Evolutionary conservation across 2,329 filamentous ascomycete genomes (phyloP).

Genomic region (Talaromyces piceae): DNA sequence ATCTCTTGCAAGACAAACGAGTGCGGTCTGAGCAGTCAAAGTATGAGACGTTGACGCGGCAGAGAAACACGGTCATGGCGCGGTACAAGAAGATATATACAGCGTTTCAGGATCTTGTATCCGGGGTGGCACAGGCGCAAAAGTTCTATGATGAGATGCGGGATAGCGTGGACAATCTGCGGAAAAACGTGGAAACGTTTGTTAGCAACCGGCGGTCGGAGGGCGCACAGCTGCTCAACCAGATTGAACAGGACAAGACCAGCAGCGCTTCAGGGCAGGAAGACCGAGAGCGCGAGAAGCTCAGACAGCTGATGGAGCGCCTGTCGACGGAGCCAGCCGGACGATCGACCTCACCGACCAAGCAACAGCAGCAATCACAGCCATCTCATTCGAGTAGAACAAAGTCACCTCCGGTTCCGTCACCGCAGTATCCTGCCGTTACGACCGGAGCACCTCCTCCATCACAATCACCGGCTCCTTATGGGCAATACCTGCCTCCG

Average conservation of each 20-base stretch:
- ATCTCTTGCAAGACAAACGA: constrained; percentile 84
- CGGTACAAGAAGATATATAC: constrained; percentile 89
- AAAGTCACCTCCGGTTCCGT: constrained; percentile 34
- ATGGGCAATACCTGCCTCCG: constrained; percentile 26
- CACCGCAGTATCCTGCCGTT: constrained; percentile 27
- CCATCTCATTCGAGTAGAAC: constrained; percentile 24
- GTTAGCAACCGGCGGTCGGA: constrained; percentile 90
- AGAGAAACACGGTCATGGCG: constrained; percentile 70
- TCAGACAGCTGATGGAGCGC: constrained; percentile 87
- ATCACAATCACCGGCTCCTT: constrained; percentile 31
- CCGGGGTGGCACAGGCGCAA: constrained; percentile 79
- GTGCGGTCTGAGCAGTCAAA: constrained; percentile 91
- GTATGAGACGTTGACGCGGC: constrained; percentile 80
- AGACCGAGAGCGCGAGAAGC: constrained; percentile 75
- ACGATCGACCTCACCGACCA: constrained; percentile 24
- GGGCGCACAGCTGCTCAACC: constrained; percentile 77
- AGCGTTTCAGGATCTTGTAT: constrained; percentile 81
- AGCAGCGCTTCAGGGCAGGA: constrained; percentile 54
- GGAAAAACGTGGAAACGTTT: constrained; percentile 95
- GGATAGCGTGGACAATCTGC: constrained; percentile 81
- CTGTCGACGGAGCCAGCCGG: constrained; percentile 68
- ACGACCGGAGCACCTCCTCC: constrained; percentile 20
- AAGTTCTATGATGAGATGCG: constrained; percentile 95
- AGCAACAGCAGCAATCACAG: constrained; percentile 26
- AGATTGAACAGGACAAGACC: constrained; percentile 74